These are phyloP conservation scores for Aspergillus fructus DNA, from an alignment of 2,329 filamentous ascomycete species.

Conservation along the genomic window DNA sequence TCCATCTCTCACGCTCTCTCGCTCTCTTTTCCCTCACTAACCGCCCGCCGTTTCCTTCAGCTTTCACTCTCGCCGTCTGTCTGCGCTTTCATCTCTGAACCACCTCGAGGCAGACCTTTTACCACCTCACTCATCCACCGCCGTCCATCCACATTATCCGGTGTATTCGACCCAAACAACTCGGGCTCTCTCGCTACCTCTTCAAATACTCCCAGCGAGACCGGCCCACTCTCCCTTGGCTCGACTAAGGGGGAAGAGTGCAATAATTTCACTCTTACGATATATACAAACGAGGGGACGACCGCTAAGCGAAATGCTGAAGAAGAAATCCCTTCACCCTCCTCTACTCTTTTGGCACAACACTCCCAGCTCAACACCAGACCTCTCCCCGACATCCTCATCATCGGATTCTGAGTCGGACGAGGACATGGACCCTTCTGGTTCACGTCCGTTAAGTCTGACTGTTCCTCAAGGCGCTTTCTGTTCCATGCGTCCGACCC, in stretches of 20 bases:
- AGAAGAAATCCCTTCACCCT: slow-evolving; percentile 36
- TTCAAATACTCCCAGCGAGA: not conserved
- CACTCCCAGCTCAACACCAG: slow-evolving; percentile 46
- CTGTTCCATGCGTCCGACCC: slow-evolving; percentile 62
- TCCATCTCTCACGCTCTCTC: not conserved
- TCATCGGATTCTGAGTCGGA: slow-evolving; percentile 45
- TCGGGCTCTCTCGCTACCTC: not conserved
- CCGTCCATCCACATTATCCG: not conserved
- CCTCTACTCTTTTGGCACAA: slow-evolving; percentile 37
- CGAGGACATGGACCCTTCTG: slow-evolving; percentile 44
- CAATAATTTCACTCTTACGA: slow-evolving; percentile 14
- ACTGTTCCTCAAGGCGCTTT: slow-evolving; percentile 39
- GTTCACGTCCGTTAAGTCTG: slow-evolving; percentile 46
- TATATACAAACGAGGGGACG: slow-evolving; percentile 19
- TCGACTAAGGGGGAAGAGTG: slow-evolving; percentile 14
- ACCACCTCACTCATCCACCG: no score
- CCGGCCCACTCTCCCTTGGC: slow-evolving; percentile 6
- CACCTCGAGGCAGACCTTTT: not conserved
- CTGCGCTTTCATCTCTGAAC: not conserved
- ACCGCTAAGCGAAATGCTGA: slow-evolving; percentile 39
- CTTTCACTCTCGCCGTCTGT: not conserved
- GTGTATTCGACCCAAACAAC: slow-evolving; percentile 5
- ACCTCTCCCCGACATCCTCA: slow-evolving; percentile 42
- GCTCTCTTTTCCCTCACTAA: slow-evolving; percentile 3
- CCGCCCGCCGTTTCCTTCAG: slow-evolving; percentile 1